These are phyloP conservation scores for Sporothrix protearum DNA, from an alignment of 2,329 filamentous ascomycete species.

Conservation along the genomic window DNA sequence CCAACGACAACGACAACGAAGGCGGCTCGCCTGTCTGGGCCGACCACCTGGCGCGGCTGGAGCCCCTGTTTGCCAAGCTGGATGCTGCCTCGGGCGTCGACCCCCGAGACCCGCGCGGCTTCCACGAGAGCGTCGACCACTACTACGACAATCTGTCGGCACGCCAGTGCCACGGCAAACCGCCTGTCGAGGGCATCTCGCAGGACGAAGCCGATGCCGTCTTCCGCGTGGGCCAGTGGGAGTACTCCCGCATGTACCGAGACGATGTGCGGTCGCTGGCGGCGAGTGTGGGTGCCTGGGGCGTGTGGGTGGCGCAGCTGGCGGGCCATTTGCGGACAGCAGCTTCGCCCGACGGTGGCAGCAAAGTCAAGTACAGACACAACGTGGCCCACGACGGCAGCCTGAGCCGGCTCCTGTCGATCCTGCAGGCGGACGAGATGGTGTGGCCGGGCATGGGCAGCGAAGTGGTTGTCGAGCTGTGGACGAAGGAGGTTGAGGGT, in stretches of 20 bases:
- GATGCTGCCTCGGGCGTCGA: constrained; percentile 67
- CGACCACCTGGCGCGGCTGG: constrained; percentile 31
- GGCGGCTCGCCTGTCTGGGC: constrained; percentile 18
- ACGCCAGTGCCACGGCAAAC: constrained; percentile 69
- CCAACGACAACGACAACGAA: neutral
- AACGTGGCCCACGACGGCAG: constrained; percentile 80
- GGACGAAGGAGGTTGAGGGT: constrained; percentile 39
- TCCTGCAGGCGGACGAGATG: constrained; percentile 72
- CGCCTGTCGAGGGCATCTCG: constrained; percentile 54
- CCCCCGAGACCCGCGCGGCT: constrained; percentile 49
- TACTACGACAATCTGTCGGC: constrained; percentile 83
- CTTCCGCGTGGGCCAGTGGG: constrained; percentile 74
- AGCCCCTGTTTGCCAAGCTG: constrained; percentile 55
- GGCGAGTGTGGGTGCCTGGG: constrained; percentile 59
- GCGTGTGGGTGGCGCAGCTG: constrained; percentile 72
- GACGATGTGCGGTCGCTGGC: constrained; percentile 59
- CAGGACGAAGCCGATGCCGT: constrained; percentile 63
- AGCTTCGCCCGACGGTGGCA: constrained; percentile 1
- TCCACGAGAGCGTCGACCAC: constrained; percentile 72
- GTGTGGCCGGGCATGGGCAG: constrained; percentile 82
- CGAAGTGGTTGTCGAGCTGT: constrained; percentile 75
- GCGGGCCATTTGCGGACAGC: constrained; percentile 56
- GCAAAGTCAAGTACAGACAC: constrained; percentile 57
- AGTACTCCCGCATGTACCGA: constrained; percentile 76
- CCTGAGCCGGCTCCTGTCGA: constrained; percentile 61